Evolutionary conservation across 371 early-diverging fungal species (phyloP).

Genomic region (Chytridiales sp.): DNA sequence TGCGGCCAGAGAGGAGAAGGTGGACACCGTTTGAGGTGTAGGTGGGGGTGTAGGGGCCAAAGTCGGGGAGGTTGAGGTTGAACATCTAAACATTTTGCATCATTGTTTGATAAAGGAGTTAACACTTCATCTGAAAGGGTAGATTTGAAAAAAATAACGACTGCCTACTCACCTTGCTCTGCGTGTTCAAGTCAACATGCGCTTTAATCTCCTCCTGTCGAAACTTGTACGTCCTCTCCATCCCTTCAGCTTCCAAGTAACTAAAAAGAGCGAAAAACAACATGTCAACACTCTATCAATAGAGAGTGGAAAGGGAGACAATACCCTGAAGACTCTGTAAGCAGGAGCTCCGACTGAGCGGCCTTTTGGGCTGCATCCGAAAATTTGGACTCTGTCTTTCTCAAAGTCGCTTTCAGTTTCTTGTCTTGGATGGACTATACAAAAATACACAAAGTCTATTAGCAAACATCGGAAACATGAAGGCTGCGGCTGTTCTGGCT

Average conservation of each 20-base stretch:
- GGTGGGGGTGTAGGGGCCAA: slow-evolving; percentile 86
- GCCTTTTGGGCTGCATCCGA: slow-evolving; percentile 75
- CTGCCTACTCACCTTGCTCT: slow-evolving; percentile 62
- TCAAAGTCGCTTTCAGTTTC: slow-evolving; percentile 62
- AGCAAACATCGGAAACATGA: no score
- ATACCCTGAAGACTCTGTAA: slow-evolving; percentile 46
- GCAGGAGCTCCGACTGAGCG: slow-evolving; percentile 73
- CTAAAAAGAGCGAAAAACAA: no score
- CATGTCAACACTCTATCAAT: no score
- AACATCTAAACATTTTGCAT: slow-evolving; percentile 72
- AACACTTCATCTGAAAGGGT: neutral
- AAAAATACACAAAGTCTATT: neutral
- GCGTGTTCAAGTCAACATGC: slow-evolving; percentile 77
- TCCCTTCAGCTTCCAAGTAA: slow-evolving; percentile 80
- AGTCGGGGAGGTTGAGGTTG: slow-evolving; percentile 74
- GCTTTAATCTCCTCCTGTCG: slow-evolving; percentile 74
- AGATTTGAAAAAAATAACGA: neutral
- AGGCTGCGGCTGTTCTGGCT: no score
- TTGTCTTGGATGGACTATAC: slow-evolving; percentile 62
- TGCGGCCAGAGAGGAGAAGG: slow-evolving; percentile 83
- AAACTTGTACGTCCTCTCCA: slow-evolving; percentile 86
- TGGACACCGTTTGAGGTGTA: slow-evolving; percentile 90
- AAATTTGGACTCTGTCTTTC: slow-evolving; percentile 58
- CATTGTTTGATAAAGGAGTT: neutral
- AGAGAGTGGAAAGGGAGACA: neutral